A percentile compares a stretch with the other conserved stretches of the same genome.
Evolutionary conservation across 441 rosid species (phyloP).

Genomic region (Bruguiera hainesii): DNA sequence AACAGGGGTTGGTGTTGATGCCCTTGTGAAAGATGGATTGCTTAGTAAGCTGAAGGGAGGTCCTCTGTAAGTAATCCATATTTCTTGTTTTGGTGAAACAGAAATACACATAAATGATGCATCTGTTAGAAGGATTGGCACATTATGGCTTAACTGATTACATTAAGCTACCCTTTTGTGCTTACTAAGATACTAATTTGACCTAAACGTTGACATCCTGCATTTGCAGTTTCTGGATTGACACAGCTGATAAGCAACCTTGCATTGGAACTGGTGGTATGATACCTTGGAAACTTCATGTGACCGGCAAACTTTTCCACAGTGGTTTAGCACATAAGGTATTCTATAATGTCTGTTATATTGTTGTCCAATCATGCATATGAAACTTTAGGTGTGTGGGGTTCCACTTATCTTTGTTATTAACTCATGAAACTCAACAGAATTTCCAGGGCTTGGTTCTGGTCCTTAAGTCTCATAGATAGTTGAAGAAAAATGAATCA

Average conservation of each 20-base stretch:
- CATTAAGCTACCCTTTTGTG: neutral
- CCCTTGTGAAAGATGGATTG: constrained; percentile 69
- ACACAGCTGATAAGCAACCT: constrained; percentile 96
- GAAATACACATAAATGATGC: neutral
- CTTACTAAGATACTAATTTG: constrained; percentile 1
- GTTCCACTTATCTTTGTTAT: no score
- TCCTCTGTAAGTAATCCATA: constrained; percentile 59
- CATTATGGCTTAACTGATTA: neutral
- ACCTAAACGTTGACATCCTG: constrained; percentile 12
- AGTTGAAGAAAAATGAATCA: neutral
- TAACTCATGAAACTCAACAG: no score
- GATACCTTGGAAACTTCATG: constrained; percentile 93
- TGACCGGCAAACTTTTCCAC: constrained; percentile 88
- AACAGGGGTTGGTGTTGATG: constrained; percentile 91
- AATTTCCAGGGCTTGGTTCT: neutral
- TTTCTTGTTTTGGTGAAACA: constrained; percentile 7
- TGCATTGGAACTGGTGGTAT: constrained; percentile 97
- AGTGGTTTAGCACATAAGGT: constrained; percentile 98
- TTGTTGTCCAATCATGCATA: neutral
- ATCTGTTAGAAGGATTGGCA: neutral
- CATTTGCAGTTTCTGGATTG: constrained; percentile 79
- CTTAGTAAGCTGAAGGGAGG: constrained; percentile 87
- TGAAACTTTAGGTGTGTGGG: neutral
- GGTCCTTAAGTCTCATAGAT: neutral
- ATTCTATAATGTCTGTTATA: constrained; percentile 9